A percentile compares a stretch with the other conserved stretches of the same genome.
These are phyloP conservation scores for Ustilago cynodontis DNA, from an alignment of 1,284 basidiomycete species.

Conservation along the genomic window DNA sequence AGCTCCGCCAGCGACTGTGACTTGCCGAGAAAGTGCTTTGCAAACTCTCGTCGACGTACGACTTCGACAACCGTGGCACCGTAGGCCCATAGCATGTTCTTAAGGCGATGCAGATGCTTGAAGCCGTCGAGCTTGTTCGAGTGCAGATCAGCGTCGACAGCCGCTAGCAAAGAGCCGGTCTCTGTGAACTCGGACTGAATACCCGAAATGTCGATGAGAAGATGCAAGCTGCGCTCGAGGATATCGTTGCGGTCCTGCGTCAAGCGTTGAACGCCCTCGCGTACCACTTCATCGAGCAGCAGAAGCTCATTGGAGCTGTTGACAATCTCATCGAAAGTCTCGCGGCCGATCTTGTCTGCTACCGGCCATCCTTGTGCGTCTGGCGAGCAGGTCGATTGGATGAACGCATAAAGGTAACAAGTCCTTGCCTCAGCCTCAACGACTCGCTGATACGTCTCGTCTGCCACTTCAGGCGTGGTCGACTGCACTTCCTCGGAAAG, in stretches of 20 bases:
- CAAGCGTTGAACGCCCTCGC: constrained; percentile 57
- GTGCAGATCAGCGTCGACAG: constrained; percentile 56
- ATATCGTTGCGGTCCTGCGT: constrained; percentile 67
- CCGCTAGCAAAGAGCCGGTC: constrained; percentile 51
- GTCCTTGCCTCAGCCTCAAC: constrained; percentile 42
- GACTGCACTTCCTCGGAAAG: constrained; percentile 56
- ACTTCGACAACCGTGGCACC: constrained; percentile 91
- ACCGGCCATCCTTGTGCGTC: constrained; percentile 63
- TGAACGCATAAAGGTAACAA: constrained; percentile 37
- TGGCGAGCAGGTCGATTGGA: constrained; percentile 53
- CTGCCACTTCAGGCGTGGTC: constrained; percentile 51
- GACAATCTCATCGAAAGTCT: constrained; percentile 46
- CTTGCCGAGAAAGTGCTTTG: constrained; percentile 55
- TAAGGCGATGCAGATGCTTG: constrained; percentile 86
- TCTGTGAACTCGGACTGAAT: constrained; percentile 68
- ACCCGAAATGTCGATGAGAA: constrained; percentile 66
- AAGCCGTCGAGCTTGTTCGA: constrained; percentile 77
- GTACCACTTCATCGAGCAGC: constrained; percentile 55
- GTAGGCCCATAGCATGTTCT: constrained; percentile 91
- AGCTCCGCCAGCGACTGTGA: constrained; percentile 66
- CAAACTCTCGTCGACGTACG: constrained; percentile 87
- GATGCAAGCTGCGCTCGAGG: constrained; percentile 56
- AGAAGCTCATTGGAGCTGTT: constrained; percentile 53
- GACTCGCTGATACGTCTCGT: constrained; percentile 57
- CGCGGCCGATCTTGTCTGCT: constrained; percentile 51